Evolutionary conservation across 352 stramenopile genomes (phyloP).

Genomic region (Hyaloperonospora brassicae): DNA sequence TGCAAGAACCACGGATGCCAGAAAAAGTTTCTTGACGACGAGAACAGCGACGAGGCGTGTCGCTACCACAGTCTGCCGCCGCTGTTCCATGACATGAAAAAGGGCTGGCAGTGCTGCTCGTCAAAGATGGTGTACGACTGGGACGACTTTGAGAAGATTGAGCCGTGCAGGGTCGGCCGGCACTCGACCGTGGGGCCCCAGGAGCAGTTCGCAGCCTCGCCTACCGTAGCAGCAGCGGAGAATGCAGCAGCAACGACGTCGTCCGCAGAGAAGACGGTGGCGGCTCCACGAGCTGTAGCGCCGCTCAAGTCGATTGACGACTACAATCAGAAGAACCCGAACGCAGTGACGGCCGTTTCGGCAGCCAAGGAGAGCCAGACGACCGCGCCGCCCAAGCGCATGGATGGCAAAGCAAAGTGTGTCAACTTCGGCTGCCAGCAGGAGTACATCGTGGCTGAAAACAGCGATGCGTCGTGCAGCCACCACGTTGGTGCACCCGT

Average conservation of each 20-base stretch:
- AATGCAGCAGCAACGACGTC: too few relatives aligned
- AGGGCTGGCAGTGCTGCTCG: slow-evolving; percentile 86
- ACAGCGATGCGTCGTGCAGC: slow-evolving; percentile 57
- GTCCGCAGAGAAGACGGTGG: too few relatives aligned
- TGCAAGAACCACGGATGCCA: slow-evolving; percentile 85
- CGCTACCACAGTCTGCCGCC: slow-evolving; percentile 71
- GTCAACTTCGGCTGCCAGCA: slow-evolving; percentile 89
- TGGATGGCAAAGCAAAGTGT: slow-evolving; percentile 86
- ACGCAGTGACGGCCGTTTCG: slow-evolving; percentile 81
- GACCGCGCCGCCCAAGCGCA: slow-evolving; percentile 35
- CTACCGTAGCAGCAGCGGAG: slow-evolving; percentile 66
- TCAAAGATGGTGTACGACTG: slow-evolving; percentile 91
- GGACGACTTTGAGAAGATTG: slow-evolving; percentile 91
- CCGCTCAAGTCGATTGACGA: slow-evolving; percentile 88
- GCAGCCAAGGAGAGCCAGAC: slow-evolving; percentile 50
- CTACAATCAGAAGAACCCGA: slow-evolving; percentile 87
- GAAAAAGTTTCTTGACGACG: slow-evolving; percentile 68
- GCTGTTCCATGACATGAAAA: slow-evolving; percentile 88
- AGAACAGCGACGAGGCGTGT: slow-evolving; percentile 73
- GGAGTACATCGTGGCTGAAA: slow-evolving; percentile 88
- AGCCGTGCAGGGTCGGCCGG: slow-evolving; percentile 57
- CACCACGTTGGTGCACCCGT: slow-evolving; percentile 86
- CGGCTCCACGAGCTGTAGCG: slow-evolving; percentile 15
- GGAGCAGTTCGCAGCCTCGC: slow-evolving; percentile 70
- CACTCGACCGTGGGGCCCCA: slow-evolving; percentile 64